Percentiles rank a stretch among this genome's conserved stretches.
phyloP scores from a whole-genome alignment of 306 rosid species.

The Quercus variabilis region DNA sequence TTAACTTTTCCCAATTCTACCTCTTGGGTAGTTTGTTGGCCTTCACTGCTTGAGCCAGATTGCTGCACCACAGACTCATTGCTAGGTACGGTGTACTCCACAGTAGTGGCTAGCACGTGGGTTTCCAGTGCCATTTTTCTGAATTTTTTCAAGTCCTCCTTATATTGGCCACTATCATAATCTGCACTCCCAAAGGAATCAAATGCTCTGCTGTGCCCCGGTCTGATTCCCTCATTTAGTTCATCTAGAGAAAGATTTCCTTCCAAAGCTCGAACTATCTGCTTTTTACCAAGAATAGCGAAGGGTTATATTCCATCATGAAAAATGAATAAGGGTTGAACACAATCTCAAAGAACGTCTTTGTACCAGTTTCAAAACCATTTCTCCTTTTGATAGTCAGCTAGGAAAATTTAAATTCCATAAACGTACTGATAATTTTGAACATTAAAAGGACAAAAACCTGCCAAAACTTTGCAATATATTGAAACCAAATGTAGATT shows the following conservation, averaged over 20 bases:
- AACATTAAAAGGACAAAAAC: background rate
- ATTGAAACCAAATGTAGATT: background rate
- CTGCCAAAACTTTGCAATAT: background rate
- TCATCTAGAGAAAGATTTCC: constrained; percentile 34
- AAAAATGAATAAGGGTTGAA: background rate
- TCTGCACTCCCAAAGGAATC: constrained; percentile 23
- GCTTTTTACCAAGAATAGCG: background rate
- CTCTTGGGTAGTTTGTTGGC: constrained; percentile 38
- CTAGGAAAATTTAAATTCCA: background rate
- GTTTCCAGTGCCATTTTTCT: constrained; percentile 32
- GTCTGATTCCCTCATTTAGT: constrained; percentile 27
- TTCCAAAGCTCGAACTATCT: constrained; percentile 46
- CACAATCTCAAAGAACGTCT: no score
- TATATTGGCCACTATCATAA: constrained; percentile 39
- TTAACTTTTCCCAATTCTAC: constrained; percentile 21
- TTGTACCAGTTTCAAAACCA: no score
- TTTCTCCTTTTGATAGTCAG: no score
- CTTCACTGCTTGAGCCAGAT: constrained; percentile 40
- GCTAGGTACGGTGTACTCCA: constrained; percentile 31
- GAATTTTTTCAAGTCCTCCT: constrained; percentile 44
- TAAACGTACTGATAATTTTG: background rate
- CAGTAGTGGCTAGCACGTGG: constrained; percentile 26
- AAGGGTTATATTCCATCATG: background rate
- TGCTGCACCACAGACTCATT: constrained; percentile 36
- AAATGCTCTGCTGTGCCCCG: constrained; percentile 26